A percentile compares a stretch with the other conserved stretches of the same genome.
Conservation (phyloP, 2,329 filamentous ascomycete genomes). For the Pseudogymnoascus verrucosus region DNA sequence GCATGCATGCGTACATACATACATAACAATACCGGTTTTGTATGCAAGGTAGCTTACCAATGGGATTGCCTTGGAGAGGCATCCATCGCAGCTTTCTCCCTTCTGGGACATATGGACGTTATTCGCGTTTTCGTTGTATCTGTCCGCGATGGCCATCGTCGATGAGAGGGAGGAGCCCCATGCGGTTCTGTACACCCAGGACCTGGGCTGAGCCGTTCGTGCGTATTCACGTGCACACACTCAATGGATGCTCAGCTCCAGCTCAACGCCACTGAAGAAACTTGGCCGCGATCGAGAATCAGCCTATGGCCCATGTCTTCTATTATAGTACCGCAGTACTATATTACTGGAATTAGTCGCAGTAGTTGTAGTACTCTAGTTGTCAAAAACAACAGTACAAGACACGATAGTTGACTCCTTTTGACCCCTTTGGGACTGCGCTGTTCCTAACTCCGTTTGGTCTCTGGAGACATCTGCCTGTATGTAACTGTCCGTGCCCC, state of each 20-base stretch:
- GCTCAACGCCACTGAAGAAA: conserved; percentile 5
- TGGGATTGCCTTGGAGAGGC: neutral
- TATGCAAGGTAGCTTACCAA: conserved; percentile 2
- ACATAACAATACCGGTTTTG: neutral
- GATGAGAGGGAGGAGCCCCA: neutral
- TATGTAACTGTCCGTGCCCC: conserved; percentile 8
- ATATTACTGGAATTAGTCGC: neutral
- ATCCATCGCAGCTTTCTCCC: neutral
- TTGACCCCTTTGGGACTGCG: neutral
- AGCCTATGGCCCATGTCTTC: neutral
- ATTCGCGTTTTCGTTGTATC: neutral
- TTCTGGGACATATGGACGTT: neutral
- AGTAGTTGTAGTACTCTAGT: neutral
- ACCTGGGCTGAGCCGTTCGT: neutral
- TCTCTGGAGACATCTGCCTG: neutral
- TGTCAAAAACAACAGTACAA: neutral
- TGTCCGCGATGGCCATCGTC: neutral
- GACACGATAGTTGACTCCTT: conserved; percentile 5
- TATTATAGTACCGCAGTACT: neutral
- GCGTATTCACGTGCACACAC: neutral
- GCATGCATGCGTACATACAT: neutral
- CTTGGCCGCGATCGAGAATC: neutral
- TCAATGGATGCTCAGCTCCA: neutral
- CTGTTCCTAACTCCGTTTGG: conserved; percentile 5
- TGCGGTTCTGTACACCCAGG: neutral